Conservation (phyloP, 768 basidiomycete species). For the Suillus paluster region DNA sequence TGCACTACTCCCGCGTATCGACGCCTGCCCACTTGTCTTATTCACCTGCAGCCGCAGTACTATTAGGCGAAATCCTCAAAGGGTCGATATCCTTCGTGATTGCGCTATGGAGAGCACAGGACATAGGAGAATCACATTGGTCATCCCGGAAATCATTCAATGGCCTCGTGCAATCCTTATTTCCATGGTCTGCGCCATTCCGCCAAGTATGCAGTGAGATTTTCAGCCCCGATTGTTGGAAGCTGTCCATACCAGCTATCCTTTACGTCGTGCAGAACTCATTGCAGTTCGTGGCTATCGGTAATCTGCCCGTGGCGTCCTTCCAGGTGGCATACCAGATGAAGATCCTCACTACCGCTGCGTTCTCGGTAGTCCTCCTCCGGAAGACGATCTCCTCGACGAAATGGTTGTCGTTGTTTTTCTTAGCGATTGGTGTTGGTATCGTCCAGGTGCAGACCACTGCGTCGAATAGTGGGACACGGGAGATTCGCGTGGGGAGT, state of each 20-base stretch:
- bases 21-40: constrained; percentile 79
- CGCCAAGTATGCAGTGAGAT: constrained; percentile 67
- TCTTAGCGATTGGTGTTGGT: constrained; percentile 90
- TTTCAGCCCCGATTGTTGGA: constrained; percentile 96
- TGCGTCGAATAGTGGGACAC: constrained; percentile 32
- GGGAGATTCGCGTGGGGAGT: constrained; percentile 58
- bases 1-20: constrained; percentile 97
- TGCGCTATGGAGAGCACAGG: constrained; percentile 62
- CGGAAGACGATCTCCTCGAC: constrained; percentile 69
- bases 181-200: constrained; percentile 54
- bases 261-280: constrained; percentile 97
- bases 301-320: constrained; percentile 94
- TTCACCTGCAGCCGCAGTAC: constrained; percentile 92
- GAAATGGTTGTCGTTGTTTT: constrained; percentile 89
- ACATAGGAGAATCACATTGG: constrained; percentile 44
- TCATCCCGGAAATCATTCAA: constrained; percentile 46
- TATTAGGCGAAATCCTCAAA: constrained; percentile 94
- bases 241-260: constrained; percentile 94
- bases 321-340: constrained; percentile 99
- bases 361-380: constrained; percentile 85
- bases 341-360: constrained; percentile 97
- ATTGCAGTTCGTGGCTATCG: constrained; percentile 94
- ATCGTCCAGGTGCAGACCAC: constrained; percentile 92
- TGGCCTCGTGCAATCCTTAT: constrained; percentile 40
- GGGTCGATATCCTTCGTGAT: constrained; percentile 90